These are phyloP conservation scores for Gyromitra esculenta DNA, from an alignment of 2,329 filamentous ascomycete species.

Conservation along the genomic window DNA sequence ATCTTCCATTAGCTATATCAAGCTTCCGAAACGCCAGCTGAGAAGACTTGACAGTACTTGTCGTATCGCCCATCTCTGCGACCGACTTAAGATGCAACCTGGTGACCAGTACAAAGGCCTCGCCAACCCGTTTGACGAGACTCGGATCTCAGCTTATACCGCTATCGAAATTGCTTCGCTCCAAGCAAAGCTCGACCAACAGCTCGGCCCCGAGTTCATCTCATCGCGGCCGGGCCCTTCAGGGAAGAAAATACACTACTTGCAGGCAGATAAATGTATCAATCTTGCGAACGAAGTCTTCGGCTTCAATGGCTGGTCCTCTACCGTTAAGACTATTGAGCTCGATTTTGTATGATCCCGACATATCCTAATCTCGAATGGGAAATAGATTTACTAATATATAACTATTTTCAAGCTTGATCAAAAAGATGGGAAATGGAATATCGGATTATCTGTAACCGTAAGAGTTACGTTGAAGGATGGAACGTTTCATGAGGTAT, in stretches of 20 bases:
- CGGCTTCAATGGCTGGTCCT: conserved; percentile 98
- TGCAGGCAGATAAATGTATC: conserved; percentile 96
- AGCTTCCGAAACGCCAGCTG: background rate
- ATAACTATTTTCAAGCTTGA: conserved; percentile 69
- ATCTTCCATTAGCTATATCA: background rate
- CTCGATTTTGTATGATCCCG: conserved; percentile 68
- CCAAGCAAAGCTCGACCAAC: conserved; percentile 85
- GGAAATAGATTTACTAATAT: conserved; percentile 23
- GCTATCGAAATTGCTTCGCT: conserved; percentile 90
- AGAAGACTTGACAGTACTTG: background rate
- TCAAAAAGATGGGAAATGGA: conserved; percentile 81
- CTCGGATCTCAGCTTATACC: conserved; percentile 79
- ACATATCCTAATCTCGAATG: background rate
- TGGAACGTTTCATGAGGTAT: conserved; percentile 89
- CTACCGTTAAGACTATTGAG: conserved; percentile 91
- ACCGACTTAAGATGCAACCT: conserved; percentile 48
- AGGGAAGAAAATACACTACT: conserved; percentile 88
- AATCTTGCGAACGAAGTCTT: conserved; percentile 94
- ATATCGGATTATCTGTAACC: conserved; percentile 86
- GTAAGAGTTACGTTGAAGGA: conserved; percentile 89
- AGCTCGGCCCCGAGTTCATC: conserved; percentile 95
- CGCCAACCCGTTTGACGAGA: conserved; percentile 83
- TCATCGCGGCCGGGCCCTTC: conserved; percentile 84
- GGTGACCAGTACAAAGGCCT: conserved; percentile 59
- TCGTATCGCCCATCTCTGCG: background rate